phyloP scores from a whole-genome alignment of 768 basidiomycete species.

The Hydnum rufescens region DNA sequence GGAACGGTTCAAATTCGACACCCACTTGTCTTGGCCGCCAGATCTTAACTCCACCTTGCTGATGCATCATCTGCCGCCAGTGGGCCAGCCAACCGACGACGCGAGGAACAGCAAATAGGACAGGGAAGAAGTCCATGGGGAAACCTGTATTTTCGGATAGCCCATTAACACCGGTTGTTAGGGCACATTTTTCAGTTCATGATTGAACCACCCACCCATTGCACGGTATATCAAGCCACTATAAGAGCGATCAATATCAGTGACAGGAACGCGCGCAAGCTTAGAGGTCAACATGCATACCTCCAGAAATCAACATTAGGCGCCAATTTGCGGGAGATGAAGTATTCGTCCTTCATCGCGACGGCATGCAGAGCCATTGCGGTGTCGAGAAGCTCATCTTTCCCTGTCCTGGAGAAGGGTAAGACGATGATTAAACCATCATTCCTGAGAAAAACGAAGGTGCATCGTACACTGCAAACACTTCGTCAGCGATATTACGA shows the following conservation, averaged over 20 bases:
- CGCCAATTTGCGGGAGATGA: constrained; percentile 56
- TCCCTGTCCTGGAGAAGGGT: constrained; percentile 43
- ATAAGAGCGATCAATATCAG: constrained; percentile 4
- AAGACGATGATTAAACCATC: background rate
- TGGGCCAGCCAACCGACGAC: constrained; percentile 89
- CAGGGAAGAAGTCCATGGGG: constrained; percentile 87
- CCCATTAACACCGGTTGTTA: background rate
- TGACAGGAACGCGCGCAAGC: background rate
- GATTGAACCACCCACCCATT: constrained; percentile 38
- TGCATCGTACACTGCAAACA: constrained; percentile 59
- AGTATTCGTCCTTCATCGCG: constrained; percentile 83
- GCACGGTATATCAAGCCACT: constrained; percentile 82
- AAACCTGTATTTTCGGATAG: constrained; percentile 34
- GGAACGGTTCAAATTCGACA: too few species aligned
- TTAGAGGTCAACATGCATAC: background rate
- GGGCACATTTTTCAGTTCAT: background rate
- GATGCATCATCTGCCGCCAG: constrained; percentile 90
- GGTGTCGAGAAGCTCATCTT: constrained; percentile 67
- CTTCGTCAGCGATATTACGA: constrained; percentile 74
- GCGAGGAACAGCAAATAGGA: constrained; percentile 78
- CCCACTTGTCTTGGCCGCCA: constrained; percentile 72
- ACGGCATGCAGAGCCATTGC: constrained; percentile 78
- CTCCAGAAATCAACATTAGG: constrained; percentile 37
- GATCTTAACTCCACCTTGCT: constrained; percentile 77
- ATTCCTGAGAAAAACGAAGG: background rate